Base-by-base conservation (phyloP, 1,284 basidiomycete species). In the Schizophyllum amplum region DNA sequence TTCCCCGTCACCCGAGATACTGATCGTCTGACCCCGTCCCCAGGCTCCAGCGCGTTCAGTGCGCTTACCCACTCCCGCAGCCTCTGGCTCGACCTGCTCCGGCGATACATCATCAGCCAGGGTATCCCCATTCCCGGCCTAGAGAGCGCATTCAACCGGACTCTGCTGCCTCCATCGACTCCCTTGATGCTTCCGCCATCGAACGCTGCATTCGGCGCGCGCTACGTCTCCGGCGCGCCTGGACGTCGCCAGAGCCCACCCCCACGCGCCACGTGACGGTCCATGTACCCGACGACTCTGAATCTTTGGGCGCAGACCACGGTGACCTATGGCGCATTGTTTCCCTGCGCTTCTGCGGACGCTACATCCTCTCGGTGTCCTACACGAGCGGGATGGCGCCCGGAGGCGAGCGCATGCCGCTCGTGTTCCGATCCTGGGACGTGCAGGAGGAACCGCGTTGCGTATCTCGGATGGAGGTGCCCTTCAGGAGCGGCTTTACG, bases 351-450 rank as follows among this genome's bases (percentile, higher is more conserved):
- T 79, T 83, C 61, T 57, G 84, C 1, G 70, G 68, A 0, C 61
- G 68, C 27, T 68, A 65, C 0, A 67, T 67, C 21, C 68, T 72
- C 5, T 79, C 73, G 67, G 64, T 86, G 1, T 61, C 85, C 24
- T 78, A 77, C 0, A 65, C 82, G 24, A 68, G 66, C 20, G 66
- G 67, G 65, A 66, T 61, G 20, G 63, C 53, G n/a, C 58, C 33
- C 5, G 46, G 54, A 9, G 62, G 59, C 7, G 62, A 64, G 15
- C 57, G 61, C 26, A 52, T 62, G n/a, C 21, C 24, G 15, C 77
- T 73, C 47, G 67, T 65, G 6, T 55, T 84, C 33, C 76, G 79
- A 53, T 82, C 81, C 57, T 85, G 83, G 83, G 80, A 84, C 59
- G 51, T 79, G 5, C 52, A 65, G 1, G 52, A 55, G 23, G 61